phyloP scores from a whole-genome alignment of 2,329 filamentous ascomycete genomes.

The Orbilia ellipsospora region DNA sequence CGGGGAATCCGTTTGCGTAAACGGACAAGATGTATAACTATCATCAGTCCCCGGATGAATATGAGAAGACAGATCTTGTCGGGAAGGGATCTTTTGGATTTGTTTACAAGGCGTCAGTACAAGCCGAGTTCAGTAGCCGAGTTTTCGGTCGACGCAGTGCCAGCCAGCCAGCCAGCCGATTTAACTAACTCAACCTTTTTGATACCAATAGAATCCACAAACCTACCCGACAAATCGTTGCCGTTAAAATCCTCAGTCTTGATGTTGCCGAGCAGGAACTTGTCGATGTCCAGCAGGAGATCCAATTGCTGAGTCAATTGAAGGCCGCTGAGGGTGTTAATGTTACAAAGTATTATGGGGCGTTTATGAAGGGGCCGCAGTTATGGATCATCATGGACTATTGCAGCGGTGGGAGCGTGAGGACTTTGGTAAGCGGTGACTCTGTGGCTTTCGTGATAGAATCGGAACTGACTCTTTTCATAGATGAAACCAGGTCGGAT shows the following conservation, averaged over 20 bases:
- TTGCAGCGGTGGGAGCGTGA: slow-evolving; percentile 84
- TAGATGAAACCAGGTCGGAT: slow-evolving; percentile 74
- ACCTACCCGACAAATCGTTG: slow-evolving; percentile 68
- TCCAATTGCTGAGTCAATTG: slow-evolving; percentile 76
- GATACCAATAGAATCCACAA: slow-evolving; percentile 57
- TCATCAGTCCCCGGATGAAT: slow-evolving; percentile 51
- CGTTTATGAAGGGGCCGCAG: slow-evolving; percentile 78
- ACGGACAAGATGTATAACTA: slow-evolving; percentile 43
- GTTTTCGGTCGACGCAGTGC: not conserved
- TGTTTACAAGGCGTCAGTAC: slow-evolving; percentile 59
- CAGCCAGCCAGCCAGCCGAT: too few relatives aligned
- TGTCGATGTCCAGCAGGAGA: slow-evolving; percentile 76
- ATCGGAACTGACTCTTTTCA: slow-evolving; percentile 62
- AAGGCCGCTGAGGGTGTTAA: slow-evolving; percentile 80
- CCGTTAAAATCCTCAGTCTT: slow-evolving; percentile 85
- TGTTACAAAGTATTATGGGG: slow-evolving; percentile 83
- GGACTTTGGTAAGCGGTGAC: slow-evolving; percentile 69
- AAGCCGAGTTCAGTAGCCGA: not conserved
- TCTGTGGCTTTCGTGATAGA: slow-evolving; percentile 61
- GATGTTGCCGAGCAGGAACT: slow-evolving; percentile 80
- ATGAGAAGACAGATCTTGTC: slow-evolving; percentile 57
- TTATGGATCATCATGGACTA: slow-evolving; percentile 92
- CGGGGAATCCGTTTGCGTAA: slow-evolving; percentile 19
- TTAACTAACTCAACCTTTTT: slow-evolving; percentile 13
- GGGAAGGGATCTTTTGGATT: slow-evolving; percentile 59